Base-by-base conservation (phyloP, 1,139 yeast genomes). In the Diutina ranongensis region DNA sequence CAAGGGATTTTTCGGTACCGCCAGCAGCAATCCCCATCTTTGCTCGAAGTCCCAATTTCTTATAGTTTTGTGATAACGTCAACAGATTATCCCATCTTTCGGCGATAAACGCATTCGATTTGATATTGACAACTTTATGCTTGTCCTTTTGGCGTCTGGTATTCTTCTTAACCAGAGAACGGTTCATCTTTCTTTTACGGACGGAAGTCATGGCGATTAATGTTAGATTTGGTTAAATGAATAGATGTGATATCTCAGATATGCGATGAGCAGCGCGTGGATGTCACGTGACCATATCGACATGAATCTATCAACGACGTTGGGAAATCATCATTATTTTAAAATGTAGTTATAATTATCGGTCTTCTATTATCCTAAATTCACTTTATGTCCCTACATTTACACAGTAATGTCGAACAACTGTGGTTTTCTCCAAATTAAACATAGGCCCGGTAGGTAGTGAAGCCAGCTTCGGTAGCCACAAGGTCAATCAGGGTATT, bases 61-160 rank as follows among this genome's bases (percentile, higher is more conserved):
- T 80, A 61, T 85, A 85, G 59, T 92, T 92, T 59, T 92, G 97
- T 48, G 80, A 74, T 49, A 89, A 66, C 0, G 98, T 89, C 51
- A 83, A 71, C 20, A 76, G 74, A 50, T 80, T 74, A 64, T 92
- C 96, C 98, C 98, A 92, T 62, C 88, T 76, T 32, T 79, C 85
- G 7, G 87, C 94, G 52, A 92, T 84, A 53, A 92, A 76, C 2
- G 95, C 87, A 59, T 87, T 85, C 1, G 84, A 70, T 46, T 72
- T 71, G 31, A 84, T 76, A 51, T 78, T 78, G 49, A 80, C 65
- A 53, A 78, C 71, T 57, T 82, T 74, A 57, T 80, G 80, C 55
- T 74, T 79, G 56, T 83, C 89, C 59, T 83, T 84, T 44, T 64
- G 63, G 55, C 81, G 72, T 60, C 94, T 74, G 41, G 88, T 78